Evolutionary conservation across 2,329 filamentous ascomycete genomes (phyloP).

Genomic region (Stachybotrys elegans): DNA sequence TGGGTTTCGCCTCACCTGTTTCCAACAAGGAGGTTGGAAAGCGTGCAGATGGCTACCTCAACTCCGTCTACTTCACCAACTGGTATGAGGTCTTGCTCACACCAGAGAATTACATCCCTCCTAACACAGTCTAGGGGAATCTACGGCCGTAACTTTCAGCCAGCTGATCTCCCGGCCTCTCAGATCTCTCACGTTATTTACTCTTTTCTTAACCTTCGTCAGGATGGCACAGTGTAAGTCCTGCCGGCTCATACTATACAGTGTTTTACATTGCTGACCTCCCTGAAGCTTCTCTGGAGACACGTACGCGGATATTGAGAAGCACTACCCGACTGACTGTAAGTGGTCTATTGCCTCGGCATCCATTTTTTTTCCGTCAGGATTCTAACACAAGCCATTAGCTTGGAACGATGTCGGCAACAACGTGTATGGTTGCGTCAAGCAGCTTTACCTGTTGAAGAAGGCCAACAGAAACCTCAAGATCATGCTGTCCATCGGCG

Average conservation of each 20-base stretch:
- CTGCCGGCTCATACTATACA: no score
- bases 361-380: not conserved
- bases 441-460: conserved; percentile 75
- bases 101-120: not conserved
- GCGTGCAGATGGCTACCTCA: conserved; percentile 19
- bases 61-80: conserved; percentile 44
- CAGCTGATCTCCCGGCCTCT: conserved; percentile 62
- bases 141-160: conserved; percentile 69
- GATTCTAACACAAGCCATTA: conserved; percentile 11
- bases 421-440: conserved; percentile 77
- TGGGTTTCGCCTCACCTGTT: conserved; percentile 16
- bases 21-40: conserved; percentile 10
- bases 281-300: conserved; percentile 55
- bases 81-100: conserved; percentile 30
- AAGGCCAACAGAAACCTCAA: conserved; percentile 74
- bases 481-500: conserved; percentile 73
- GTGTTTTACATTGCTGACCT: conserved; percentile 2
- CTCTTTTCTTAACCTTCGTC: conserved; percentile 71
- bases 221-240: conserved; percentile 66
- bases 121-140: conserved; percentile 49
- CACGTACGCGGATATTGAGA: conserved; percentile 64
- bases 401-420: conserved; percentile 58
- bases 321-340: conserved; percentile 67
- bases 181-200: conserved; percentile 75
- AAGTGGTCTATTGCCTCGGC: conserved; percentile 14